Base-by-base conservation (phyloP, 768 basidiomycete genomes). In the Tremella fuciformis region DNA sequence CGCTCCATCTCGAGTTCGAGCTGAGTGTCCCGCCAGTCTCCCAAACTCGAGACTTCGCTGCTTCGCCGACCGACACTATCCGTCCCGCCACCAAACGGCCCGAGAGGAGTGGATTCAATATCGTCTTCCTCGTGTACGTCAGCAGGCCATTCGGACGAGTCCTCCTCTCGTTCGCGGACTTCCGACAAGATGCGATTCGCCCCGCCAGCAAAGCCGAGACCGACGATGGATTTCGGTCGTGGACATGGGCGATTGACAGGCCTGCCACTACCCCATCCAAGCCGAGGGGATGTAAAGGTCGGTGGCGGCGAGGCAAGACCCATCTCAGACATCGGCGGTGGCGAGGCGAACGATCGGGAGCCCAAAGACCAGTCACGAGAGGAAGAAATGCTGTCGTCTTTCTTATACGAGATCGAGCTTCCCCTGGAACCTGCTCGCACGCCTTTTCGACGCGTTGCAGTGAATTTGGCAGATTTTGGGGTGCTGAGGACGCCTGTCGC, bases 1-100 rank as follows among this genome's bases (percentile, higher is more conserved):
- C 93, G 81, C 77, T 97, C 92, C 13, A 86, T 82, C 74, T 91
- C 91, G 58, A 67, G 29, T 26, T 73, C 71, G 6, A 73, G 59
- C 15, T 60, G 44, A 1, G 13, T 22, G 46, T 67, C 65, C 26
- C 62, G 55, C 62, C 62, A 67, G 21, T n/a, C 6, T 1, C 44
- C 48, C 13, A 21, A 13, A 22, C 39, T 21, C 22, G 42, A 46
- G 22, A 34, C 57, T 25, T 41, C 52, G 22, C 51, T 54, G 26
- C 42, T 26, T 16, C 54, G 48, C 52, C 55, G 44, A 39, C 26
- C 57, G 34, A 19, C 37, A 19, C 22, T 26, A 13, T 47, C 13
- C 7, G 25, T n/a, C 29, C 26, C 29, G 16, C 53, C 53, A 18
- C 24, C 1, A 19, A 22, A 21, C 19, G n/a, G 50, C 44, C 29